These are phyloP conservation scores for Cutaneotrichosporon cutaneum DNA, from an alignment of 1,284 basidiomycete genomes.

Conservation along the genomic window DNA sequence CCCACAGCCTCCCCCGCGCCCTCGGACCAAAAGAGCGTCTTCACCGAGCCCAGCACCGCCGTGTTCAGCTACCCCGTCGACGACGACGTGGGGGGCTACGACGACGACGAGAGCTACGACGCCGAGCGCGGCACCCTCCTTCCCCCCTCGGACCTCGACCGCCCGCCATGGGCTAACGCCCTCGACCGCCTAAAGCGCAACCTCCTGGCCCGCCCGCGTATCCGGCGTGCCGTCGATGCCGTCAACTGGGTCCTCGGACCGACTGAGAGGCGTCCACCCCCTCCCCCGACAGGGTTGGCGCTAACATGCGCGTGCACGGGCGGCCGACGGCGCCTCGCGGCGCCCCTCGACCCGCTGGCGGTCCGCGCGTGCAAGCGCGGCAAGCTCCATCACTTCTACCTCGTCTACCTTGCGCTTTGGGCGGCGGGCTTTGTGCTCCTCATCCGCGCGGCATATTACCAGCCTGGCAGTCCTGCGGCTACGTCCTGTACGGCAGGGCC, in stretches of 20 bases:
- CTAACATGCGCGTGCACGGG: neutral
- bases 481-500: constrained; percentile 37
- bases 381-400: constrained; percentile 13
- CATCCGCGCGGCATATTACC: constrained; percentile 43
- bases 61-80: neutral
- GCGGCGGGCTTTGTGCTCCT: constrained; percentile 36
- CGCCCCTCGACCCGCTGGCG: constrained; percentile 12
- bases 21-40: neutral
- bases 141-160: neutral
- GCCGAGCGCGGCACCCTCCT: neutral
- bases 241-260: constrained; percentile 19
- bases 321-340: neutral
- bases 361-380: constrained; percentile 1
- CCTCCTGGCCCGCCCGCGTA: neutral
- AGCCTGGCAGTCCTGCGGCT: constrained; percentile 25
- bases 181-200: neutral
- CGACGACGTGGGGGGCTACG: neutral
- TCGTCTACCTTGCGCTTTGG: constrained; percentile 38
- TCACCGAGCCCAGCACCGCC: neutral
- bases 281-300: neutral
- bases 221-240: neutral
- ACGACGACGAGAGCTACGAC: neutral
- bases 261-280: neutral
- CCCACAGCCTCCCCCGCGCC: neutral
- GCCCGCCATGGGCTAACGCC: constrained; percentile 1